Base-by-base conservation (phyloP, 2,329 filamentous ascomycete genomes). In the Cryoendolithus antarcticus region DNA sequence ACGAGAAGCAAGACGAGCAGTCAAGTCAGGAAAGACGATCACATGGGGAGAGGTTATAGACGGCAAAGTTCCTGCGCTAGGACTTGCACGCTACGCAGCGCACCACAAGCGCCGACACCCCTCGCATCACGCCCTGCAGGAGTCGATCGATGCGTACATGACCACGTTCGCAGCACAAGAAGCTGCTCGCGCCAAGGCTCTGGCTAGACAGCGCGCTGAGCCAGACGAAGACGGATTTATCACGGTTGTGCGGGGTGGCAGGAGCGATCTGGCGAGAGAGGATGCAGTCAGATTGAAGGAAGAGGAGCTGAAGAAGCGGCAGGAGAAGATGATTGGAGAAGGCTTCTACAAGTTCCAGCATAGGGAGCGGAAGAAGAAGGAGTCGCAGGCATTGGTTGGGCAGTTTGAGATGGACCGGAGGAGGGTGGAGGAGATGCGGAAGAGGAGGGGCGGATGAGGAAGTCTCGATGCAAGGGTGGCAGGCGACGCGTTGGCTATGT, bases 141-240 rank as follows among this genome's bases (percentile, higher is more conserved):
- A 69, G 30, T 73, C 77, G 3, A 80, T 94, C 15, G 86, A 95
- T 55, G 76, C 79, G 29, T 96, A 86, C 67, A 93, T 96, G 71
- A 72, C 74, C 13, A 69, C 77, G n/a, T 96, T 86, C 65, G 59
- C 62, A 19, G 60, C 82, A 70, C 64, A 74, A 56, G 64, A 84
- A 69, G 64, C 82, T 73, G 69, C 76, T 60, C 62, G 80, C 69
- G 61, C 79, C 68, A 50, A 71, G 55, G 48, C 78, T 66, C 63
- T 71, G 67, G 56, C 81, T 64, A 56, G 73, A 40, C 66, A 80
- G 44, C 77, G 84, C 44, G 80, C 82, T 49, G 79, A 86, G 53
- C 86, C 89, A 0, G 91, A 98, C 59, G 88, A 86, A 55, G 91
- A 98, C 60, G 91, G 91, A 2, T 98, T 98, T 58, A 74, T 96